Evolutionary conservation across 768 basidiomycete species (phyloP).

Genomic region (Rhizopogon sp.): DNA sequence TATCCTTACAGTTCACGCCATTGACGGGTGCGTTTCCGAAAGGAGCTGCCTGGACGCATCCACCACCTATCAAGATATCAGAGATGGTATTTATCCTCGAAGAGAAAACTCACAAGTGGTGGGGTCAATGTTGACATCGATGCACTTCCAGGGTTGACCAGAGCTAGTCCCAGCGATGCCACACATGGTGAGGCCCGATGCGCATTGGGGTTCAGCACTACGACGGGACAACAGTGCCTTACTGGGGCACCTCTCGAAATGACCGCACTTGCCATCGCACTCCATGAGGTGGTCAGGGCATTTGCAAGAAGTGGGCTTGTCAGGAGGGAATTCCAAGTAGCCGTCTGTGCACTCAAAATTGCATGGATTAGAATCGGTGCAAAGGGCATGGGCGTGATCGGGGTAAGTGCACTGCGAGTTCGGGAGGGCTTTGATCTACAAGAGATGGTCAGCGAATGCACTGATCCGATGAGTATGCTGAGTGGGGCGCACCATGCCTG

Average conservation of each 20-base stretch:
- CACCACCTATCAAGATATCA: conserved; percentile 25
- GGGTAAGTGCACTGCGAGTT: conserved; percentile 28
- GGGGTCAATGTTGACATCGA: conserved; percentile 19
- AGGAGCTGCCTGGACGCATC: conserved; percentile 23
- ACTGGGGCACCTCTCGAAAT: conserved; percentile 16
- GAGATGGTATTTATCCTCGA: neutral
- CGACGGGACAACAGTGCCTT: conserved; percentile 14
- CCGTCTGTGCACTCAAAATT: conserved; percentile 25
- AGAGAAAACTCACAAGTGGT: conserved; percentile 24
- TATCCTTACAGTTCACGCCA: conserved; percentile 29
- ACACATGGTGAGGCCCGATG: conserved; percentile 18
- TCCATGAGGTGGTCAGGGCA: conserved; percentile 20
- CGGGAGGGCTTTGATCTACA: conserved; percentile 18
- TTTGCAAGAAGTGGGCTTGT: conserved; percentile 18
- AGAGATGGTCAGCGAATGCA: neutral
- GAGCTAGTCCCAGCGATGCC: conserved; percentile 13
- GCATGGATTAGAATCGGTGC: conserved; percentile 17
- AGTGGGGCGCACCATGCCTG: conserved; percentile 15
- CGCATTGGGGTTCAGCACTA: conserved; percentile 16
- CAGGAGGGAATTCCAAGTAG: conserved; percentile 15
- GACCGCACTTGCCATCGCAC: conserved; percentile 28
- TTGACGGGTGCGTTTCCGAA: conserved; percentile 7
- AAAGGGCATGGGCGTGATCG: conserved; percentile 17
- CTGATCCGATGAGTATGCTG: no score
- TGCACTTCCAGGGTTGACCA: conserved; percentile 25